Conservation (phyloP, 192 early-diverging fungal genomes). For the Coemansia sp. region DNA sequence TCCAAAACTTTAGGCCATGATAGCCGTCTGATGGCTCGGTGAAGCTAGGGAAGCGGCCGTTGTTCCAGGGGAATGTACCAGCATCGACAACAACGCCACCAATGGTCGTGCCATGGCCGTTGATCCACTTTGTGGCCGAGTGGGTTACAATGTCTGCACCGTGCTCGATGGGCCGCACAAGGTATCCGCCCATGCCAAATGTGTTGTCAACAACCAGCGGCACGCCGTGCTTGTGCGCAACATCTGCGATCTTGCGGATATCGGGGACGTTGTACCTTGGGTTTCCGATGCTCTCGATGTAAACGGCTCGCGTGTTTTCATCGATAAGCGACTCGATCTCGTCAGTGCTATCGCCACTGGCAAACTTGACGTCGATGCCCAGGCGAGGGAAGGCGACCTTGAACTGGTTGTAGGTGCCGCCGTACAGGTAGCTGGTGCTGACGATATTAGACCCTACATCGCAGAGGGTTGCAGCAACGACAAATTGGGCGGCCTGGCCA, state of each 20-base stretch:
- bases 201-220: conserved; percentile 97
- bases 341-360: conserved; percentile 67
- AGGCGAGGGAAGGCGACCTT: conserved; percentile 81
- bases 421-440: conserved; percentile 72
- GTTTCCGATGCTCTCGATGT: conserved; percentile 90
- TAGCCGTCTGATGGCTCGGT: conserved; percentile 77
- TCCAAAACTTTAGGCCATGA: conserved; percentile 86
- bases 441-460: conserved; percentile 88
- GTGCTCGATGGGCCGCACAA: conserved; percentile 82
- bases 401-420: conserved; percentile 82
- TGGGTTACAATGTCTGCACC: conserved; percentile 95
- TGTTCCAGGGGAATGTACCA: conserved; percentile 88
- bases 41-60: conserved; percentile 84
- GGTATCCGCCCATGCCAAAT: conserved; percentile 87
- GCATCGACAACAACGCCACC: conserved; percentile 88
- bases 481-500: conserved; percentile 87
- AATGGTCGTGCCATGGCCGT: conserved; percentile 88
- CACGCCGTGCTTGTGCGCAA: conserved; percentile 78
- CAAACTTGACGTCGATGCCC: conserved; percentile 81
- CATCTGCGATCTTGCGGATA: conserved; percentile 76
- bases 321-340: conserved; percentile 81
- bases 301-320: conserved; percentile 88
- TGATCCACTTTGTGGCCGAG: conserved; percentile 94
- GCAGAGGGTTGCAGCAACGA: conserved; percentile 76
- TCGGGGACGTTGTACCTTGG: conserved; percentile 89